Evolutionary conservation across 805 yeast genomes (phyloP), one percentile per base, ranked within the genome.

Genomic region (Candida germanica): DNA sequence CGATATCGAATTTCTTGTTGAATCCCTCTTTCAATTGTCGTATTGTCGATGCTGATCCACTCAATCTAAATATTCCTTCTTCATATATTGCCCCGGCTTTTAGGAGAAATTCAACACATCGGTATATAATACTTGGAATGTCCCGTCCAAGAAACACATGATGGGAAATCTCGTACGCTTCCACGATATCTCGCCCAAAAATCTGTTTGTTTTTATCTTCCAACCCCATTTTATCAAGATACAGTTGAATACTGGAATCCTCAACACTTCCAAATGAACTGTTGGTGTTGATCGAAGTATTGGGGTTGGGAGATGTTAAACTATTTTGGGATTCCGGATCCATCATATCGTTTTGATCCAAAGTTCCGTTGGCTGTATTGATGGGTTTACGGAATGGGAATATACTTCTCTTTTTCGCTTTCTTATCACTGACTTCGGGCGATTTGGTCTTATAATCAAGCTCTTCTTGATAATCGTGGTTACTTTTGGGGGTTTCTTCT

Each of bases 61-160:
- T 86, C 39, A 88, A 65, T 43, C 98, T 71, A 65, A 93, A 93
- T 3, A 91, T 76, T 8, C 98, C 98, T 51, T 88, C 95, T 56
- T 87, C 93, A 43, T 75, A 75, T n/a, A 81, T 66, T 0, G 95
- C 95, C 15, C 81, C 78, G 17, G 80, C 73, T 25, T 67, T 71
- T 33, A 72, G 70, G 33, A 91, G 66, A 46, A 73, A 85, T 38
- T 77, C 83, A 22, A 89, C 51, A 51, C 96, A 87, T 41, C 95
- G 64, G 49, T 65, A 83, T 12, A 87, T 76, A 6, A 91, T 79
- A 26, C 88, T 78, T 1, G 98, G 97, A 13, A 83, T 69, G 6
- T 56, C 57, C 22, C 64, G 68, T 14, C 74, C 70, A 39, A 63
- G 54, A 49, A 72, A 44, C 22, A 60, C 56, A 33, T 69, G 70